A percentile compares a stretch with the other conserved stretches of the same genome.
These are phyloP conservation scores for Scopulariopsis brevicaulis DNA, from an alignment of 2,329 filamentous ascomycete genomes.

Conservation along the genomic window DNA sequence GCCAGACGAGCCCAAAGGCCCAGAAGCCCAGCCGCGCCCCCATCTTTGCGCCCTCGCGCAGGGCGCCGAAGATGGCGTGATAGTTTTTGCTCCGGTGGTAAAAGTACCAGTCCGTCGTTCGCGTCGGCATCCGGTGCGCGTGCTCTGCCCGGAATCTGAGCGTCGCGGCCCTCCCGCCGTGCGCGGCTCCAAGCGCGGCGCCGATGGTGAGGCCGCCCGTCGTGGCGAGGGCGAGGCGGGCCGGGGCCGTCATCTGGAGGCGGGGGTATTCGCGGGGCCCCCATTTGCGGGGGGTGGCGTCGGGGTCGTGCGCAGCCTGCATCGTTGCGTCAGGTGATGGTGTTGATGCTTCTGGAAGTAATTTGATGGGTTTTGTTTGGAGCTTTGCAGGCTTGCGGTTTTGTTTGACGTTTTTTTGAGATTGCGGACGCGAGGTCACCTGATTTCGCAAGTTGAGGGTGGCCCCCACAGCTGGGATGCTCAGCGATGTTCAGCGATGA, in stretches of 20 bases:
- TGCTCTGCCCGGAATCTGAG: slow-evolving; percentile 92
- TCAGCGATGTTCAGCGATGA: not conserved
- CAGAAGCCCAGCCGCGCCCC: slow-evolving; percentile 60
- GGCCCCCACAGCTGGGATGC: not conserved
- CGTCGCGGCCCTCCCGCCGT: slow-evolving; percentile 63
- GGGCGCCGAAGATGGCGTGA: slow-evolving; percentile 63
- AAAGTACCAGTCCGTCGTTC: slow-evolving; percentile 85
- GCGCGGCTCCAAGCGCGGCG: slow-evolving; percentile 55
- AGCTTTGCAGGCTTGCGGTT: not conserved
- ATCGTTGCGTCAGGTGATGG: not conserved
- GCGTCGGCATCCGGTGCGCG: slow-evolving; percentile 79
- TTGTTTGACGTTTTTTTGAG: not conserved
- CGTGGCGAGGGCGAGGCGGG: slow-evolving; percentile 56
- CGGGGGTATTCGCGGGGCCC: slow-evolving; percentile 21
- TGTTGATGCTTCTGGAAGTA: not conserved
- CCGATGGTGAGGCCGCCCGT: slow-evolving; percentile 56
- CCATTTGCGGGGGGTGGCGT: not conserved
- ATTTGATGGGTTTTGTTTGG: not conserved
- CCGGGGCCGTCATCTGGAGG: slow-evolving; percentile 50
- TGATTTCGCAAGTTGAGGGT: slow-evolving; percentile 13
- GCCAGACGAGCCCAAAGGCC: slow-evolving; percentile 63
- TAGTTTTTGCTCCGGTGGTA: slow-evolving; percentile 99
- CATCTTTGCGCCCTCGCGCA: slow-evolving; percentile 69
- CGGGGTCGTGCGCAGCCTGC: not conserved
- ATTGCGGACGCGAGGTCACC: slow-evolving; percentile 14